phyloP scores from a whole-genome alignment of 306 rosid species.

The Adenanthera pavonina region DNA sequence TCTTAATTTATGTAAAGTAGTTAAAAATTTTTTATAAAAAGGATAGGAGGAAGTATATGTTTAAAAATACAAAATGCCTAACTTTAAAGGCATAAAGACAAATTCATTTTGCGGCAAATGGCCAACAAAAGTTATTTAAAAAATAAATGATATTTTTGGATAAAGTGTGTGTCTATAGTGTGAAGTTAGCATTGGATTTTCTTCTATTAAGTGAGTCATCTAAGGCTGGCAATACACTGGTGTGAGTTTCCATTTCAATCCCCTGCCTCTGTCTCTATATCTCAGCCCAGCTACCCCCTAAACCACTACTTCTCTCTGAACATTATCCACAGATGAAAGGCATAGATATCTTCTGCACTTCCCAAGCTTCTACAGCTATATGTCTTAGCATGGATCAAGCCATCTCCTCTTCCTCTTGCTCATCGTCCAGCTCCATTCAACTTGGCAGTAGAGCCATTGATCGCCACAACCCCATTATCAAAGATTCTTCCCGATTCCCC shows the following conservation, averaged over 20 bases:
- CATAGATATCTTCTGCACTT: conserved; percentile 73
- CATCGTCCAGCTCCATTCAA: conserved; percentile 60
- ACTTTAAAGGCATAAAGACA: not conserved
- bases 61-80: not conserved
- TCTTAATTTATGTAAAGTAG: no score
- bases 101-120: not conserved
- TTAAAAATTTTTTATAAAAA: no score
- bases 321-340: conserved; percentile 66
- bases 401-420: conserved; percentile 59
- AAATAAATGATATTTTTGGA: not conserved
- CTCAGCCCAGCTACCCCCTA: conserved; percentile 6
- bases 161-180: not conserved
- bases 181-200: not conserved
- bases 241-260: conserved; percentile 31
- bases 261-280: conserved; percentile 31
- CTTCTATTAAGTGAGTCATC: not conserved
- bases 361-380: conserved; percentile 88
- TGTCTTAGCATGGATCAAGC: conserved; percentile 81
- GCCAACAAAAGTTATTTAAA: not conserved
- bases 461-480: conserved; percentile 93
- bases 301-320: conserved; percentile 35
- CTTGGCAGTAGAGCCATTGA: conserved; percentile 86
- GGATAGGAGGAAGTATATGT: not conserved
- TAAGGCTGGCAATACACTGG: not conserved
- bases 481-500: conserved; percentile 58